Percentiles rank a stretch among this genome's conserved stretches.
phyloP scores from a whole-genome alignment of 1,139 yeast species.

The Suhomyces kunorum region DNA sequence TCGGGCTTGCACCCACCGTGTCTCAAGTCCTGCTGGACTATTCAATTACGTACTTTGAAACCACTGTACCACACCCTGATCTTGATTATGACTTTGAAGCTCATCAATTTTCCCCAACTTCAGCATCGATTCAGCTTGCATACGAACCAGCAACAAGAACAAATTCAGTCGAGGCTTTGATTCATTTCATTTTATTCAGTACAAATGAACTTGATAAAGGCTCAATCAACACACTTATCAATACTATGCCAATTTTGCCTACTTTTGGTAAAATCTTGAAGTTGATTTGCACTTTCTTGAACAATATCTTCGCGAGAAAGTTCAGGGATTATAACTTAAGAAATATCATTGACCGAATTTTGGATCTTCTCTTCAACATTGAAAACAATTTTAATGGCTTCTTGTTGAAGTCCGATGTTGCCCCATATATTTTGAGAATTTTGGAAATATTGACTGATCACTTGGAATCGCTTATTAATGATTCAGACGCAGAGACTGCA shows the following conservation, averaged over 20 bases:
- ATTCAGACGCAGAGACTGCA: not conserved
- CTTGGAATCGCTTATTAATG: slow-evolving; percentile 9
- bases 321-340: slow-evolving; percentile 23
- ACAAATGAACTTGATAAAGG: slow-evolving; percentile 27
- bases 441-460: slow-evolving; percentile 30
- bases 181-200: slow-evolving; percentile 68
- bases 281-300: slow-evolving; percentile 29
- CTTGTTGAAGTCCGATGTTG: slow-evolving; percentile 41
- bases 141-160: slow-evolving; percentile 9
- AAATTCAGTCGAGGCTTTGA: slow-evolving; percentile 61
- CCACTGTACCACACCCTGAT: slow-evolving; percentile 64
- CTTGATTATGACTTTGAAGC: slow-evolving; percentile 51
- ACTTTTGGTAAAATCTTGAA: slow-evolving; percentile 56
- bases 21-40: slow-evolving; percentile 15
- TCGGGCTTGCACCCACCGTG: not conserved
- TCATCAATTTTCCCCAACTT: slow-evolving; percentile 29
- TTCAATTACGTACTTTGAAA: slow-evolving; percentile 27
- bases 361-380: slow-evolving; percentile 31
- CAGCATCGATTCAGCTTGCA: slow-evolving; percentile 16
- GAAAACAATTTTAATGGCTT: slow-evolving; percentile 42
- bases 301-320: slow-evolving; percentile 23
- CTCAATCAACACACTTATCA: slow-evolving; percentile 48
- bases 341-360: slow-evolving; percentile 19
- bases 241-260: slow-evolving; percentile 66
- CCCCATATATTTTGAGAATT: slow-evolving; percentile 40